Evolutionary conservation across 148 eudicot genomes (phyloP).

Genomic region (Salicornia ramosissima): DNA sequence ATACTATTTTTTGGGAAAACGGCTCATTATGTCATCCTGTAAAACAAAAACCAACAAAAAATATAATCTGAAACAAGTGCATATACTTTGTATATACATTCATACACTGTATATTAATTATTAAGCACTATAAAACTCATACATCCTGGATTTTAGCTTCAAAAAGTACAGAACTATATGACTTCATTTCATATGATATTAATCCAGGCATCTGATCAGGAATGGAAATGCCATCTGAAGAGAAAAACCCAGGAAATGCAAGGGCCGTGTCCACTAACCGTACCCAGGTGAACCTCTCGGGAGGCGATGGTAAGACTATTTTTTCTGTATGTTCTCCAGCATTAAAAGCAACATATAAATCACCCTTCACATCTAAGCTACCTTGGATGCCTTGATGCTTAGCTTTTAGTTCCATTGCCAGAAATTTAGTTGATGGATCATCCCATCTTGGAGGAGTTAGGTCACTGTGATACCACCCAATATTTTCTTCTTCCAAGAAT

Average conservation of each 20-base stretch:
- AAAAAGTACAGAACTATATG: constrained; percentile 74
- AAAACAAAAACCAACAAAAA: too few relatives aligned
- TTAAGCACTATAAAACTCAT: not conserved
- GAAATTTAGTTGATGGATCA: constrained; percentile 59
- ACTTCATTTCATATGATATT: constrained; percentile 56
- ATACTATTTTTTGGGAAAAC: too few relatives aligned
- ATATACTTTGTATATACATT: constrained; percentile 9
- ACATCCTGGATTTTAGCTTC: constrained; percentile 44
- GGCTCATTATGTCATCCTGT: too few relatives aligned
- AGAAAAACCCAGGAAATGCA: constrained; percentile 77
- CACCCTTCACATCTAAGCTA: constrained; percentile 30
- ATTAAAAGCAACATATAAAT: constrained; percentile 68
- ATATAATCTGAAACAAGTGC: too few relatives aligned
- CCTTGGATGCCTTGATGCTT: constrained; percentile 24
- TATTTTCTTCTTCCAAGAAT: constrained; percentile 61
- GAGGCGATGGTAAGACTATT: constrained; percentile 49
- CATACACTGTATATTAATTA: not conserved
- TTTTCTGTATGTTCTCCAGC: constrained; percentile 42
- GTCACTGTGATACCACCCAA: constrained; percentile 59
- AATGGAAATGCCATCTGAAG: constrained; percentile 50
- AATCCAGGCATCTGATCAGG: constrained; percentile 45
- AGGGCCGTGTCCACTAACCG: constrained; percentile 82
- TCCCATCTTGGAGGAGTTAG: constrained; percentile 73
- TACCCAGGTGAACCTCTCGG: constrained; percentile 52
- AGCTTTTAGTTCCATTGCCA: constrained; percentile 74